phyloP scores from a whole-genome alignment of 2,329 filamentous ascomycete species.

The Clonostachys sp. region DNA sequence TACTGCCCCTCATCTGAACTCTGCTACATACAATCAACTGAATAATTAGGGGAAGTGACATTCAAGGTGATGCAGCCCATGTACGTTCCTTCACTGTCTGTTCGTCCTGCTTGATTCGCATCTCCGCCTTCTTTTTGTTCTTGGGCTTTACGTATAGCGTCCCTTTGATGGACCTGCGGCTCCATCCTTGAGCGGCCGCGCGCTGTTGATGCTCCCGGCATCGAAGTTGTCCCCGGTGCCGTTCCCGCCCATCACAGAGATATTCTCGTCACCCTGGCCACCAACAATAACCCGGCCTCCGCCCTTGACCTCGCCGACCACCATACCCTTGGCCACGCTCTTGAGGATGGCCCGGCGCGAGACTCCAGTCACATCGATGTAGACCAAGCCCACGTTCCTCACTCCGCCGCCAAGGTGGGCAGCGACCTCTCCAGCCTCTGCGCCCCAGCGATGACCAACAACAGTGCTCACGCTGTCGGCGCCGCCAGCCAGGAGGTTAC shows the following conservation, averaged over 20 bases:
- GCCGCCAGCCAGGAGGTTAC: slow-evolving; percentile 68
- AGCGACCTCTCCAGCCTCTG: slow-evolving; percentile 77
- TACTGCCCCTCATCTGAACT: too few relatives aligned
- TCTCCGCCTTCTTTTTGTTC: too few relatives aligned
- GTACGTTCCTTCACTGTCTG: too few relatives aligned
- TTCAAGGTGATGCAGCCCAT: too few relatives aligned
- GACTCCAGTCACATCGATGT: slow-evolving; percentile 93
- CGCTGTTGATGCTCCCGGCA: slow-evolving; percentile 1
- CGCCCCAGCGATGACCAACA: slow-evolving; percentile 84
- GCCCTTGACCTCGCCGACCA: slow-evolving; percentile 72
- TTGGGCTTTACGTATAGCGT: too few relatives aligned
- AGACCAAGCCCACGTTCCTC: slow-evolving; percentile 95
- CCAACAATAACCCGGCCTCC: slow-evolving; percentile 72
- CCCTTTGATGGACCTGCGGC: too few relatives aligned
- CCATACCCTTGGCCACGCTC: slow-evolving; percentile 95
- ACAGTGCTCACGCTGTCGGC: slow-evolving; percentile 79
- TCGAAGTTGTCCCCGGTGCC: slow-evolving; percentile 23
- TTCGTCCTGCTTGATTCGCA: too few relatives aligned
- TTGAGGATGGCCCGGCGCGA: slow-evolving; percentile 87
- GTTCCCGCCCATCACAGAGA: slow-evolving; percentile 6
- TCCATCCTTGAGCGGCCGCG: not conserved
- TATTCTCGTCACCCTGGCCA: slow-evolving; percentile 25
- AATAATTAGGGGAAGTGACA: too few relatives aligned
- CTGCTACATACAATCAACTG: too few relatives aligned
- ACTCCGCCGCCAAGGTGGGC: slow-evolving; percentile 75